Evolutionary conservation across 2,329 filamentous ascomycete species (phyloP).

Genomic region (Fusarium devonianum): DNA sequence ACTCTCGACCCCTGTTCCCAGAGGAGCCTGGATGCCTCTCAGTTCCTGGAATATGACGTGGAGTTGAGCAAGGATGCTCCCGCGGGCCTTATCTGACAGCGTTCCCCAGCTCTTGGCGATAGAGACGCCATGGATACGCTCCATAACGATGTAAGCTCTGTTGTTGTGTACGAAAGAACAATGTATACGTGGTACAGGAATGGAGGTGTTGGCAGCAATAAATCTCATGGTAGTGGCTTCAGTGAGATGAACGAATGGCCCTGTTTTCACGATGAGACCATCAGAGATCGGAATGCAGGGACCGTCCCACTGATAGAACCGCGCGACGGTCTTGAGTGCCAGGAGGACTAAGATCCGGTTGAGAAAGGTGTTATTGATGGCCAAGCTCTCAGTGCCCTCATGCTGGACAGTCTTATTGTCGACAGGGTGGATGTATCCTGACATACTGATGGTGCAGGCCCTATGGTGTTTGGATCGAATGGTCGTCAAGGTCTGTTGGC

Average conservation of each 20-base stretch:
- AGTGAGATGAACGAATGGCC: constrained; percentile 27
- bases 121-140: constrained; percentile 40
- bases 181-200: constrained; percentile 33
- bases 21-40: constrained; percentile 32
- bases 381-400: constrained; percentile 39
- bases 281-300: constrained; percentile 32
- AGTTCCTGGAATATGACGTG: constrained; percentile 36
- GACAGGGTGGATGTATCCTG: constrained; percentile 1
- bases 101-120: constrained; percentile 24
- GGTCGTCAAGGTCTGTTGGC: too few species aligned
- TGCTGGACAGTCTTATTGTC: constrained; percentile 10
- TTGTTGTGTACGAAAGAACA: constrained; percentile 48
- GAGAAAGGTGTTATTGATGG: constrained; percentile 42
- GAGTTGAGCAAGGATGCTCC: constrained; percentile 32
- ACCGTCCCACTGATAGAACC: too few species aligned
- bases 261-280: constrained; percentile 33
- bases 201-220: constrained; percentile 23
- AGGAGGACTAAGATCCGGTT: constrained; percentile 38
- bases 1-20: constrained; percentile 28
- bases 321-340: constrained; percentile 27
- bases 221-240: constrained; percentile 34
- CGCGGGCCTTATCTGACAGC: constrained; percentile 15
- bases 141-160: constrained; percentile 56
- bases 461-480: too few species aligned
- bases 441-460: too few species aligned